phyloP scores from a whole-genome alignment of 331 rosid species.

The Quercus phellos region DNA sequence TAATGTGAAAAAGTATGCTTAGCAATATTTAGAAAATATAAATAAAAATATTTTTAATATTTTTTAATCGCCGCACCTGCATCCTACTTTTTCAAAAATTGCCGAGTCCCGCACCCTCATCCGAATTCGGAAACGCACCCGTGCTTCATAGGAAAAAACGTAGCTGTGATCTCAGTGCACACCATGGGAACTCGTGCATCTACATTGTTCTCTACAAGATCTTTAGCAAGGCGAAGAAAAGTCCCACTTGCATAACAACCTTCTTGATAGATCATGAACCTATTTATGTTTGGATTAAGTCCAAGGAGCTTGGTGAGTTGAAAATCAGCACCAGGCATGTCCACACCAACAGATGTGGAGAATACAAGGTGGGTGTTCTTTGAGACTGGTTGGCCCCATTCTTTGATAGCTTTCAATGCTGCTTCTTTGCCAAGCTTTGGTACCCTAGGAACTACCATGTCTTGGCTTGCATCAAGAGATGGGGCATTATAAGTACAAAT shows the following conservation, averaged over 20 bases:
- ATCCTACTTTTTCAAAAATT: no score
- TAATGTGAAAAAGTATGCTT: no score
- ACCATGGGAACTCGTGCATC: conserved; percentile 44
- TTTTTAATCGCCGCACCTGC: accelerated
- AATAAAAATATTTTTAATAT: no score
- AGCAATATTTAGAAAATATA: no score
- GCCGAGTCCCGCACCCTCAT: accelerated
- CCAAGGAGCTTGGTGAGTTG: conserved; percentile 42
- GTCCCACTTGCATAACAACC: conserved; percentile 52
- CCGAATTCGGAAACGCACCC: accelerated
- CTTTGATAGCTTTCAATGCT: conserved; percentile 36
- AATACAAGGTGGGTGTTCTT: conserved; percentile 42
- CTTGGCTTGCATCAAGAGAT: conserved; percentile 33
- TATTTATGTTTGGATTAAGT: conserved; percentile 38
- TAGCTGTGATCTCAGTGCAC: conserved; percentile 30
- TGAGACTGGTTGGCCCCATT: conserved; percentile 32
- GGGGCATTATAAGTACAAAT: conserved; percentile 22
- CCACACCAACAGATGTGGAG: conserved; percentile 43
- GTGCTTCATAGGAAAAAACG: neutral
- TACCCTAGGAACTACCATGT: conserved; percentile 22
- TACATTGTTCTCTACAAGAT: conserved; percentile 40
- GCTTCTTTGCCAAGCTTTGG: conserved; percentile 40
- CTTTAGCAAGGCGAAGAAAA: conserved; percentile 46
- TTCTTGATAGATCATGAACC: conserved; percentile 41
- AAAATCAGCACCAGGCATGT: conserved; percentile 54